A percentile compares a stretch with the other conserved stretches of the same genome.
Conservation (phyloP, 2,329 filamentous ascomycete genomes). For the Diaporthe sp. region DNA sequence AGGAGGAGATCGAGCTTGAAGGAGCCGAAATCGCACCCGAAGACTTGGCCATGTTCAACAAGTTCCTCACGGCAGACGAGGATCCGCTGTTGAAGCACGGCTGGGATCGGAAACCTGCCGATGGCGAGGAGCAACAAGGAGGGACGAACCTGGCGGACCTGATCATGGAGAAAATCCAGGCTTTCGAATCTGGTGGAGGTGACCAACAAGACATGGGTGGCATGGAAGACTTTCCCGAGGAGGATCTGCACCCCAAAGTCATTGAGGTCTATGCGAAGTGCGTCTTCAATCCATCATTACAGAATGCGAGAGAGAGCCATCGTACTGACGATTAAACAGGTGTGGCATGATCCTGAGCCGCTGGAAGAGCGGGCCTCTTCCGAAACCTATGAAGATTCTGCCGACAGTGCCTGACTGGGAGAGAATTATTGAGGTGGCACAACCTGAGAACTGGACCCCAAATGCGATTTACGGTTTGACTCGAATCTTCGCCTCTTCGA, state of each 20-base stretch:
- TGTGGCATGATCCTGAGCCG: conserved; percentile 89
- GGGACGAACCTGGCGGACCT: conserved; percentile 90
- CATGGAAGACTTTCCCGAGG: conserved; percentile 83
- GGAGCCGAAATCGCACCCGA: conserved; percentile 88
- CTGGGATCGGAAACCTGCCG: conserved; percentile 60
- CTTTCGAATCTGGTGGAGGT: conserved; percentile 78
- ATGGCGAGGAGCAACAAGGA: conserved; percentile 58
- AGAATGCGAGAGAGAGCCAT: conserved; percentile 31
- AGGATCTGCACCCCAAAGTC: conserved; percentile 84
- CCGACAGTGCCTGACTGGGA: conserved; percentile 95
- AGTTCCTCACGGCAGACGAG: conserved; percentile 83
- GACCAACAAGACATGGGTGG: conserved; percentile 64
- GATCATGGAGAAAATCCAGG: conserved; percentile 94
- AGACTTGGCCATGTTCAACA: conserved; percentile 91
- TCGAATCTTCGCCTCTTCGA: conserved; percentile 90
- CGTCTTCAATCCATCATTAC: conserved; percentile 44
- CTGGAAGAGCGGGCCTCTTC: conserved; percentile 96
- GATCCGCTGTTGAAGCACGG: conserved; percentile 80
- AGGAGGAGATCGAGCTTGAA: conserved; percentile 71
- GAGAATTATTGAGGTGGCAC: conserved; percentile 84
- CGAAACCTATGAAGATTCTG: conserved; percentile 97
- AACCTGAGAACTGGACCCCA: conserved; percentile 66
- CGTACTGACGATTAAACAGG: conserved; percentile 56
- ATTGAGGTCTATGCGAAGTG: conserved; percentile 94
- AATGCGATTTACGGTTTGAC: conserved; percentile 89